Conservation (phyloP, 306 rosid genomes). For the Herpetospermum pedunculosum region DNA sequence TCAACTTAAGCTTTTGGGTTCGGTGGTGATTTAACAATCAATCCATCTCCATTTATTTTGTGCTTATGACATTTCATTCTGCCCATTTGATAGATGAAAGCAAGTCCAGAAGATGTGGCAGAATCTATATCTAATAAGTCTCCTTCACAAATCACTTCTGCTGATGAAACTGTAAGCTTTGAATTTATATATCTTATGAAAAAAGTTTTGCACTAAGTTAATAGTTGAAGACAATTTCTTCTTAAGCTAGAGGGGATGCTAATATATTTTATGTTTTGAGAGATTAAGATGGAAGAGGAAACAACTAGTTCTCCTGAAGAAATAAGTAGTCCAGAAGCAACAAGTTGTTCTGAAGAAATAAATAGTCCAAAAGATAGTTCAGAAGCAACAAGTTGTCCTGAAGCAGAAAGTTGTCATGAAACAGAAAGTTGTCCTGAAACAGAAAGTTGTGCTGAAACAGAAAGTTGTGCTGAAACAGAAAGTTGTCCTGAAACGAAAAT, state of each 20-base stretch:
- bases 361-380: background rate
- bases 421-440: constrained; percentile 3
- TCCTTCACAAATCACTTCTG: constrained; percentile 27
- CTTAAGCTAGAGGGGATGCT: background rate
- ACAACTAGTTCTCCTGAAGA: constrained; percentile 16
- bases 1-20: background rate
- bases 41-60: background rate
- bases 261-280: background rate
- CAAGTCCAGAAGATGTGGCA: constrained; percentile 26
- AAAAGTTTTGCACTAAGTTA: background rate
- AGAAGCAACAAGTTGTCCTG: background rate
- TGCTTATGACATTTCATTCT: background rate
- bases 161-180: constrained; percentile 35
- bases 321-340: constrained; percentile 15
- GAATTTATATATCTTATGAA: constrained; percentile 5
- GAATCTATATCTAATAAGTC: constrained; percentile 21
- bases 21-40: background rate
- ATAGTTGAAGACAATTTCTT: background rate
- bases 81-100: constrained; percentile 31
- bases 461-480: constrained; percentile 9
- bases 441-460: background rate
- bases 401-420: background rate
- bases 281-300: constrained; percentile 43
- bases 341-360: background rate
- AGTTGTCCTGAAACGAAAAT: constrained; percentile 22